phyloP scores from a whole-genome alignment of 1,284 basidiomycete species.

The Microbotryum silenes-acaulis region DNA sequence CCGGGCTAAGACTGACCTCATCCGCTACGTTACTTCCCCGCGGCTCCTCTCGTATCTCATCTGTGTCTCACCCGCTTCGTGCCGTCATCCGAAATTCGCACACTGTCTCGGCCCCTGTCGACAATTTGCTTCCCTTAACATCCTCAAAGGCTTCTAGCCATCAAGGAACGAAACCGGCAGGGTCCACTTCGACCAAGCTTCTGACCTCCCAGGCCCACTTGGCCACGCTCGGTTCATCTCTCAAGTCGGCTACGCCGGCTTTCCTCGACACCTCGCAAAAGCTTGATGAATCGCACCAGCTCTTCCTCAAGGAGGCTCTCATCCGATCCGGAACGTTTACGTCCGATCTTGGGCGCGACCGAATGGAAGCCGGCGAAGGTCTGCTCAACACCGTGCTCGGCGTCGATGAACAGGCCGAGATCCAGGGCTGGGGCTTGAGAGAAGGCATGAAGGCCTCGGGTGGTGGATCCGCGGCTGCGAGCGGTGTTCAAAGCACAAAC shows the following conservation, averaged over 20 bases:
- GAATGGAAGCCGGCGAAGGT: conserved; percentile 37
- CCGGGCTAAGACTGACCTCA: no score
- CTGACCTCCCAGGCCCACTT: conserved; percentile 25
- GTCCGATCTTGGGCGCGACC: conserved; percentile 37
- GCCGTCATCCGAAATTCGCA: no score
- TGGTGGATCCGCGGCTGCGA: neutral
- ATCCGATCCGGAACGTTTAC: conserved; percentile 36
- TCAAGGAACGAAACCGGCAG: conserved; percentile 7
- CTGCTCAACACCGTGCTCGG: conserved; percentile 31
- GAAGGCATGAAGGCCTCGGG: conserved; percentile 17
- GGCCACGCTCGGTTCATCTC: conserved; percentile 19
- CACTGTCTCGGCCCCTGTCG: no score
- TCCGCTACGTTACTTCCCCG: neutral
- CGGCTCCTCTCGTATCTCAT: neutral
- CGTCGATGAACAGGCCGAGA: conserved; percentile 24
- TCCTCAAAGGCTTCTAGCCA: conserved; percentile 14
- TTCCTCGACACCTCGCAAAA: conserved; percentile 36
- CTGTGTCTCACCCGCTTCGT: neutral
- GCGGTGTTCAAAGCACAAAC: neutral
- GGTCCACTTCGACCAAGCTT: conserved; percentile 18
- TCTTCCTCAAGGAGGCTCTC: conserved; percentile 38
- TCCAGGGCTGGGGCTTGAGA: conserved; percentile 23
- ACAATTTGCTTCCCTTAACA: neutral
- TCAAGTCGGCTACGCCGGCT: conserved; percentile 32
- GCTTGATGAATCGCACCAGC: conserved; percentile 37